Base-by-base conservation (phyloP, 2,329 filamentous ascomycete species). In the Cucurbitaria berberidis region DNA sequence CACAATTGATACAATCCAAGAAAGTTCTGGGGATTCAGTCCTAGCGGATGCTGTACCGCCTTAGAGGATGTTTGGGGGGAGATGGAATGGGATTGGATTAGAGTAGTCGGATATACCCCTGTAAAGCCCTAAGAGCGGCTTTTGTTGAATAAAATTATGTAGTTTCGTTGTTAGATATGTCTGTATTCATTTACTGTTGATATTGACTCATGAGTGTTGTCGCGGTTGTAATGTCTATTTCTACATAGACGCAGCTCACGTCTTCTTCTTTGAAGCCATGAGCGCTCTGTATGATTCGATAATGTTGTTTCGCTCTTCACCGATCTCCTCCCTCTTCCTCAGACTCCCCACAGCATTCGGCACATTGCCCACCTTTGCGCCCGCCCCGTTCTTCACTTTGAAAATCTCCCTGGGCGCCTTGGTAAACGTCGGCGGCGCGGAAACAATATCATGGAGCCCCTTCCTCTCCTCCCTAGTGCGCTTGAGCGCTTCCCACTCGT, bases 401-500 rank as follows among this genome's bases (percentile, higher is more conserved):
- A 89, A 87, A 62, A 85, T 86, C 70, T 85, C 85, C 56, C 75
- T 83, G 6, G 82, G 81, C 44, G 82, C 82, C 56, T 83, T 86
- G 61, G 85, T 83, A 48, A 96, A 82, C 58, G 84, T 84, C 0
- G 93, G 92, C 26, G 93, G 93, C 32, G 90, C 92, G 65, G 87
- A 81, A 3, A 85, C 91, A 24, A 93, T 81, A 72, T 84, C 81
- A 57, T 81, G 76, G 43, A 83, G 47, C 0, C 80, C 79, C 22
- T 84, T 86, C 51, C 86, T 80, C 76, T 86, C 86, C 42, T 68
- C 68, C 13, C 72, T 54, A 70, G 82, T 73, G 55, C 53, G 82
- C 70, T 88, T 88, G 60, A 96, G 74, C 56, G 85, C 85, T 38
- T 84, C 86, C 91, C 91, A 96, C 0, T 91, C 90, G 73, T 93